Percentiles rank a stretch among this genome's conserved stretches.
Conservation (phyloP, 306 rosid genomes). For the Prosopis cineraria region DNA sequence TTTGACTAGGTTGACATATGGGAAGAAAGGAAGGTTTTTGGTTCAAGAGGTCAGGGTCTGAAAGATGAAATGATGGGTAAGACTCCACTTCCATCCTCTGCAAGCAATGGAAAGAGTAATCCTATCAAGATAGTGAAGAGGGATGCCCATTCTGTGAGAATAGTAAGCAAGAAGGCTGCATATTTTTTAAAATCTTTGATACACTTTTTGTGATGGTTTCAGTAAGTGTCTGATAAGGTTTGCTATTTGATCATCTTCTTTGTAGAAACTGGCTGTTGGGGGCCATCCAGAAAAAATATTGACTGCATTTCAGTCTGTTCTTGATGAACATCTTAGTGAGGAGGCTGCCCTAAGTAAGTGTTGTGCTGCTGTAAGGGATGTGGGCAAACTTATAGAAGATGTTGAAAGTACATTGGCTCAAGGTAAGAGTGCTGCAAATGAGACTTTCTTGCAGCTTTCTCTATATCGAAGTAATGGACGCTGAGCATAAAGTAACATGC, state of each 20-base stretch:
- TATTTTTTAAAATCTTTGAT: slow-evolving; percentile 29
- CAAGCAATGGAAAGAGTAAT: slow-evolving; percentile 75
- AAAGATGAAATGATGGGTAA: slow-evolving; percentile 85
- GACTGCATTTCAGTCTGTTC: slow-evolving; percentile 82
- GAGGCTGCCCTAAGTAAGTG: slow-evolving; percentile 74
- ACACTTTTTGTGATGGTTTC: slow-evolving; percentile 26
- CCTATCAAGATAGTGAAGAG: slow-evolving; percentile 86
- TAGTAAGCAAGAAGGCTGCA: slow-evolving; percentile 54
- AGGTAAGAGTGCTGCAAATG: slow-evolving; percentile 55
- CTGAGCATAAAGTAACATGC: neutral
- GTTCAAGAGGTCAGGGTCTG: slow-evolving; percentile 91
- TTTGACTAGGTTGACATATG: slow-evolving; percentile 79
- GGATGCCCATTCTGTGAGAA: slow-evolving; percentile 86
- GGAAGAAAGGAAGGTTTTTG: slow-evolving; percentile 98
- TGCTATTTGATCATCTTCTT: slow-evolving; percentile 41
- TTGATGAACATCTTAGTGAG: slow-evolving; percentile 74
- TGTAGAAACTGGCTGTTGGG: slow-evolving; percentile 91
- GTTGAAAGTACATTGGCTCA: slow-evolving; percentile 60
- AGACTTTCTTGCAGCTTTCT: slow-evolving; percentile 9
- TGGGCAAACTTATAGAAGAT: slow-evolving; percentile 67
- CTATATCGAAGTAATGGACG: slow-evolving; percentile 20
- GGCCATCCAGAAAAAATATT: slow-evolving; percentile 83
- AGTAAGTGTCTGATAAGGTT: slow-evolving; percentile 34
- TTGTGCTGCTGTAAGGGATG: slow-evolving; percentile 44
- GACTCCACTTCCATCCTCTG: slow-evolving; percentile 56